Base-by-base conservation (phyloP, 371 early-diverging fungal species). In the Circinella umbellata region DNA sequence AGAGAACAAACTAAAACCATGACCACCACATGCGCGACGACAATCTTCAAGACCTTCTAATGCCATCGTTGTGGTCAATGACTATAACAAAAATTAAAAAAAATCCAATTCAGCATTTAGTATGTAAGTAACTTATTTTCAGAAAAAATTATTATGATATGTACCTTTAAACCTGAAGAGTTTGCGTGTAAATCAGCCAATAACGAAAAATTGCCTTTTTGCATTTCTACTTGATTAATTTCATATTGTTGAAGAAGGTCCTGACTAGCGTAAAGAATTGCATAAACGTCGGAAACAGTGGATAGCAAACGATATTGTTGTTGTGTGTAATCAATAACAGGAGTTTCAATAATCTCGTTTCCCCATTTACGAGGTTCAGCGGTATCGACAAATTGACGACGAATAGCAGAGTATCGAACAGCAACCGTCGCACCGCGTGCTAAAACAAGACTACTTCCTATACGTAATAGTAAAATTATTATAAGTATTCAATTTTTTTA, bases 161-260 rank as follows among this genome's bases (percentile, higher is more conserved):
- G 15, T 18, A 15, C 85, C 84, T 96, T 96, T 63, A 96, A 86
- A 13, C 94, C 94, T 1, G 94, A 92, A 0, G 91, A 90, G 66
- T 89, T 89, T 42, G 94, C 96, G 75, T 96, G 96, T 0, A 95
- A 87, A 75, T 94, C 95, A 68, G 92, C 91, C 60, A 95, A 80
- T 9, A 42, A 42, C 42, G 73, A 69, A 51, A 81, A 82, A 67
- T 89, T 84, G 4, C 86, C 84, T 15, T 82, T 64, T 51, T 81
- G 67, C 67, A 94, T 87, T 91, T 51, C 81, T 88, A 51, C 80
- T 11, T 42, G 42, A 42, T 42, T 42, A 9, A 42, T 11, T 11
- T 42, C 42, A 42, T 42, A 42, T 42, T 42, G 42, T 6, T 42
- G 9, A 42, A 1, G 42, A 42, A 42, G 42, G 1, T 42, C 42